These are phyloP conservation scores for Diaporthe vaccinii DNA, from an alignment of 2,329 filamentous ascomycete genomes.

Conservation along the genomic window DNA sequence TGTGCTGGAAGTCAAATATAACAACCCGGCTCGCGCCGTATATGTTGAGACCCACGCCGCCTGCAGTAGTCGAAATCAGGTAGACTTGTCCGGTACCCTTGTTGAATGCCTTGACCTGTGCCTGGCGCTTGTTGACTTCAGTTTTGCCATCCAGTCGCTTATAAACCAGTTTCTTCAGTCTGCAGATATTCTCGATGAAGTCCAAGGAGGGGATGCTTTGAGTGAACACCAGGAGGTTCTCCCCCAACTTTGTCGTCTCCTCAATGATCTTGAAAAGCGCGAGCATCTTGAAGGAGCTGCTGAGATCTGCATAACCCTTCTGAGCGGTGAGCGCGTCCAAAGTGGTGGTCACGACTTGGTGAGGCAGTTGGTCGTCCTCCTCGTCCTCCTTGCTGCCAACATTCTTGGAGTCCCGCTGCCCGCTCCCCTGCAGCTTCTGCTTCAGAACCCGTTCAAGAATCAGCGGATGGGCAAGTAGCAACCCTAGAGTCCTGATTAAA, in stretches of 20 bases:
- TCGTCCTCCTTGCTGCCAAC: constrained; percentile 3
- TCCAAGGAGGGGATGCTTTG: constrained; percentile 78
- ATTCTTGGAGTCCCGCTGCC: neutral
- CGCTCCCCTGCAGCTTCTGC: constrained; percentile 49
- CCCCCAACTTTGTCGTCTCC: constrained; percentile 70
- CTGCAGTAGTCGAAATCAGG: constrained; percentile 86
- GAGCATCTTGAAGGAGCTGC: constrained; percentile 76
- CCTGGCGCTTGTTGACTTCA: constrained; percentile 68
- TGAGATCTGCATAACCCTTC: constrained; percentile 57
- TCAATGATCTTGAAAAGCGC: constrained; percentile 79
- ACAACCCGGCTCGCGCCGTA: constrained; percentile 87
- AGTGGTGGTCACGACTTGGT: constrained; percentile 48
- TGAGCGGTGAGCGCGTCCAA: constrained; percentile 53
- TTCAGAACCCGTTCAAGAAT: constrained; percentile 62
- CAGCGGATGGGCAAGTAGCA: constrained; percentile 67
- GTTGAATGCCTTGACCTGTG: constrained; percentile 79
- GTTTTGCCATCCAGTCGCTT: constrained; percentile 78
- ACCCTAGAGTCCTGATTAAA: constrained; percentile 58
- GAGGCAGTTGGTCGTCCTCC: constrained; percentile 46
- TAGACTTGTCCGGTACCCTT: constrained; percentile 69
- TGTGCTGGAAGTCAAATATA: constrained; percentile 87
- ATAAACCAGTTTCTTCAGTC: constrained; percentile 58
- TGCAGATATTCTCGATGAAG: constrained; percentile 73
- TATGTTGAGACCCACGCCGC: constrained; percentile 87
- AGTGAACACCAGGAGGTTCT: constrained; percentile 87